Evolutionary conservation across 208 protist genomes (phyloP), one percentile per base, ranked within the genome.

Genomic region (Sergeia podlipaevii): DNA sequence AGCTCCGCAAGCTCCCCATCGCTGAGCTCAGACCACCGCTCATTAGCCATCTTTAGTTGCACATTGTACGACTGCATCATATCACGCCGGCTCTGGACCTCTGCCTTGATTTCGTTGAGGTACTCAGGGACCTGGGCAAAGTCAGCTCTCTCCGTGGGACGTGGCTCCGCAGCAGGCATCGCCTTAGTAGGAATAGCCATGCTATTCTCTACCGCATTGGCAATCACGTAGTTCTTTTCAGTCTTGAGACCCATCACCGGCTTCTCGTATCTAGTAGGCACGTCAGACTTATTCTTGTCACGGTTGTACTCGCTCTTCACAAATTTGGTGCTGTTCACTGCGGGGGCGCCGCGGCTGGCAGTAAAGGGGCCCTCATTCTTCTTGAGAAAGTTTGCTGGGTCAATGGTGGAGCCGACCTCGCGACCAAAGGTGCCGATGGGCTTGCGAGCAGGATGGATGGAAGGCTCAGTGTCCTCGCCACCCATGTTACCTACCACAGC

Each of bases 181-280:
- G 59, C 63, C 56, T 92, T 96, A 4, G 77, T 80, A 4, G 90
- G 86, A 46, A 93, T 71, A 7, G 86, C 84, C 60, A 96, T 53
- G 54, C 93, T 89, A 57, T 82, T 95, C 42, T 98, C 93, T 3
- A 97, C 95, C 6, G 95, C 93, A 60, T 98, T 98, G 15, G 85
- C 83, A 13, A 97, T 75, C 7, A 98, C 89, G 60, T 89, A 98
- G 53, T 98, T 96, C 67, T 97, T 97, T 27, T 97, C 81, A 1
- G 90, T 94, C 37, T 80, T 93, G 8, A 98, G 59, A 0, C 93
- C 93, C 85, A 97, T 95, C 28, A 97, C 79, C 0, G 95, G 95
- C 44, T 74, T 80, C 37, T 98, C 93, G 36, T 82, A 43, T 21
- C 82, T 77, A 59, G 58, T 61, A 5, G 90, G 85, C 11, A 96